These are phyloP conservation scores for Phytophthora meadii DNA, from an alignment of 352 stramenopile genomes.

Conservation along the genomic window DNA sequence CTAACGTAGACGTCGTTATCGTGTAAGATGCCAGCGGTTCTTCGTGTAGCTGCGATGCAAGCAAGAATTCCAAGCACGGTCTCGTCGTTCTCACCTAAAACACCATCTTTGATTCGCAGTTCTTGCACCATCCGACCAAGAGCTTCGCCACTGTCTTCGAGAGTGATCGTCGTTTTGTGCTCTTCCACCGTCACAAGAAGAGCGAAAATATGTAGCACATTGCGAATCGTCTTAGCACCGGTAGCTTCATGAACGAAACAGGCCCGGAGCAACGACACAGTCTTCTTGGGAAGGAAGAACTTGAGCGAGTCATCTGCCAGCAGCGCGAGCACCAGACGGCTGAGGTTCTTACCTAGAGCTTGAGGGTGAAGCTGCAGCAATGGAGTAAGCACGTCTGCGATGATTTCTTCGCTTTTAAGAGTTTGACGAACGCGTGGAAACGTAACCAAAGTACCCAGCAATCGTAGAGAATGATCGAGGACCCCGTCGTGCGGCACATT, in stretches of 20 bases:
- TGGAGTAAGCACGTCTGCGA: slow-evolving; percentile 69
- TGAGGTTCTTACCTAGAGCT: slow-evolving; percentile 68
- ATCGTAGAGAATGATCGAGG: slow-evolving; percentile 63
- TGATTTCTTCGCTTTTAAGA: slow-evolving; percentile 75
- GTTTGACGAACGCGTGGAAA: slow-evolving; percentile 63
- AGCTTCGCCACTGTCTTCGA: slow-evolving; percentile 73
- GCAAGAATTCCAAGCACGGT: slow-evolving; percentile 55
- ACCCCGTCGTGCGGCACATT: slow-evolving; percentile 56
- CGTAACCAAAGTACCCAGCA: slow-evolving; percentile 67
- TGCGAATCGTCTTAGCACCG: slow-evolving; percentile 64
- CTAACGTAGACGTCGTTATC: slow-evolving; percentile 61
- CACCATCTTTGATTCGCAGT: slow-evolving; percentile 35
- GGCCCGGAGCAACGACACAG: slow-evolving; percentile 61
- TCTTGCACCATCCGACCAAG: slow-evolving; percentile 59
- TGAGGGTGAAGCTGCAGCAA: slow-evolving; percentile 68
- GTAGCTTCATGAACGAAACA: slow-evolving; percentile 57
- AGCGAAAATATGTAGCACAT: slow-evolving; percentile 67
- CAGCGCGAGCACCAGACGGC: slow-evolving; percentile 61
- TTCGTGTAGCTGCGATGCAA: slow-evolving; percentile 42
- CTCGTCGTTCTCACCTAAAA: slow-evolving; percentile 47
- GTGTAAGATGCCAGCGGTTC: slow-evolving; percentile 59
- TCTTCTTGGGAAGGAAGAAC: slow-evolving; percentile 86
- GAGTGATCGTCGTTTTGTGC: slow-evolving; percentile 74
- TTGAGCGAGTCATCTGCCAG: slow-evolving; percentile 79
- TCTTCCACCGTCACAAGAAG: slow-evolving; percentile 71